Evolutionary conservation across 352 stramenopile species (phyloP).

Genomic region (Globisporangium heterothallicum): DNA sequence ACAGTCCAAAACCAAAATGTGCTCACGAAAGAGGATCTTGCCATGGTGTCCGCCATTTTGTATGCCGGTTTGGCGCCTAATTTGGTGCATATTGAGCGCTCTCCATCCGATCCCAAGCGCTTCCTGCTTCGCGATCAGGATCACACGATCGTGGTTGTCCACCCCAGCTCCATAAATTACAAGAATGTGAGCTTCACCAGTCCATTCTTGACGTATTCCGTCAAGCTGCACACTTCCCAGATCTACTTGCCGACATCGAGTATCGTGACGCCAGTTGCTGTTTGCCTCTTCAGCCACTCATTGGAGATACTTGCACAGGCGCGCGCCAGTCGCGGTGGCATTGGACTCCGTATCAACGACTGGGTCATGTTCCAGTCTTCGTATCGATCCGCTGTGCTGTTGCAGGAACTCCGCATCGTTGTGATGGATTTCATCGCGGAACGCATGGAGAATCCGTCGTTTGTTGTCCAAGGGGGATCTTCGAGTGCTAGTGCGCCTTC

Average conservation of each 20-base stretch:
- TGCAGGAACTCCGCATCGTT: slow-evolving; percentile 38
- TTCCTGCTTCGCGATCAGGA: slow-evolving; percentile 43
- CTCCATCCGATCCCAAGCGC: slow-evolving; percentile 23
- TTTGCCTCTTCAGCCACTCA: slow-evolving; percentile 68
- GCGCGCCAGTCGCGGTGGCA: slow-evolving; percentile 18
- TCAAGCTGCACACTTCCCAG: slow-evolving; percentile 82
- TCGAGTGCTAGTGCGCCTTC: too few relatives aligned
- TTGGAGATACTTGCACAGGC: slow-evolving; percentile 53
- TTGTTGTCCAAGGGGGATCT: too few relatives aligned
- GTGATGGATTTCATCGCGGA: slow-evolving; percentile 26
- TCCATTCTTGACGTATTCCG: slow-evolving; percentile 66
- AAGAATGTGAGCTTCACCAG: slow-evolving; percentile 47
- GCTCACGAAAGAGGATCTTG: slow-evolving; percentile 45
- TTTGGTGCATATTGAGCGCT: slow-evolving; percentile 72
- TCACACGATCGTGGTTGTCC: slow-evolving; percentile 45
- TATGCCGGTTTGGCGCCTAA: slow-evolving; percentile 90
- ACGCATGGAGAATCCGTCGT: slow-evolving; percentile 34
- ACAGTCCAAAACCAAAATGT: too few relatives aligned
- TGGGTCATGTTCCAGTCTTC: slow-evolving; percentile 64
- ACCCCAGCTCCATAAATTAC: slow-evolving; percentile 74
- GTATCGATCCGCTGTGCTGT: slow-evolving; percentile 41
- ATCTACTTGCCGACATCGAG: slow-evolving; percentile 72
- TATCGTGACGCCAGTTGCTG: slow-evolving; percentile 48
- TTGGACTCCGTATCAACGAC: slow-evolving; percentile 61
- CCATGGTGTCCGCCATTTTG: slow-evolving; percentile 61